Percentiles rank a stretch among this genome's conserved stretches.
These are phyloP conservation scores for Emericellopsis cladophorae DNA, from an alignment of 2,329 filamentous ascomycete genomes.

Conservation along the genomic window DNA sequence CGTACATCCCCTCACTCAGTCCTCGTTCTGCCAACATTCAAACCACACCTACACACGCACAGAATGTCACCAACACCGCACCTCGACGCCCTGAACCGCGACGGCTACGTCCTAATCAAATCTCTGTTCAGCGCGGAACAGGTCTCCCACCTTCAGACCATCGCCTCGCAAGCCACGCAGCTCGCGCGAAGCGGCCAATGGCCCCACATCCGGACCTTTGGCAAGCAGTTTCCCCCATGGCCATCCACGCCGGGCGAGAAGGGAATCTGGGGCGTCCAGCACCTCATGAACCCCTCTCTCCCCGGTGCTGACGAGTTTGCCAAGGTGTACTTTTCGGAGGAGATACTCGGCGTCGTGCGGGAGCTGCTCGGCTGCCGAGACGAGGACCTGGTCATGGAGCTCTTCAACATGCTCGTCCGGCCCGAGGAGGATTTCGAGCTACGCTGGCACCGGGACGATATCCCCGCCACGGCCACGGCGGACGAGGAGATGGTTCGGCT, in stretches of 20 bases:
- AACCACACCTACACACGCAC: too few species aligned
- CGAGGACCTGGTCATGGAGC: conserved; percentile 67
- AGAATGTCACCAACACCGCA: conserved; percentile 3
- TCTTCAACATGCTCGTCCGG: conserved; percentile 75
- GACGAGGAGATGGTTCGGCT: conserved; percentile 57
- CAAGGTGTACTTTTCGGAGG: conserved; percentile 57
- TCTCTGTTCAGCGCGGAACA: conserved; percentile 44
- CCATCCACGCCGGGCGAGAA: conserved; percentile 35
- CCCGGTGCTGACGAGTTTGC: conserved; percentile 50
- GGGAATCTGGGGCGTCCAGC: conserved; percentile 85
- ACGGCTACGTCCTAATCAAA: conserved; percentile 68
- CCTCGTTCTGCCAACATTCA: too few species aligned
- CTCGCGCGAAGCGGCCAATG: conserved; percentile 59
- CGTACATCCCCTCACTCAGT: too few species aligned
- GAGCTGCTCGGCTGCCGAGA: conserved; percentile 43
- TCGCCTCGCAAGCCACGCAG: conserved; percentile 42
- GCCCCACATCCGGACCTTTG: conserved; percentile 72
- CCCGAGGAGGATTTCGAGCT: conserved; percentile 61
- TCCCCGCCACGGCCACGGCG: conserved; percentile 49
- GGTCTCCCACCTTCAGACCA: conserved; percentile 46
- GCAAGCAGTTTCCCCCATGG: conserved; percentile 90
- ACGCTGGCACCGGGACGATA: conserved; percentile 78
- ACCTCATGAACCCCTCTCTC: conserved; percentile 64
- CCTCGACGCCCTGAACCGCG: conserved; percentile 41
- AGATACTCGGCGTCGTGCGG: conserved; percentile 49